Percentiles rank a stretch among this genome's conserved stretches.
phyloP scores from a whole-genome alignment of 225 moss, liverwort and hornwort species.

The Antitrichia curtipendula region DNA sequence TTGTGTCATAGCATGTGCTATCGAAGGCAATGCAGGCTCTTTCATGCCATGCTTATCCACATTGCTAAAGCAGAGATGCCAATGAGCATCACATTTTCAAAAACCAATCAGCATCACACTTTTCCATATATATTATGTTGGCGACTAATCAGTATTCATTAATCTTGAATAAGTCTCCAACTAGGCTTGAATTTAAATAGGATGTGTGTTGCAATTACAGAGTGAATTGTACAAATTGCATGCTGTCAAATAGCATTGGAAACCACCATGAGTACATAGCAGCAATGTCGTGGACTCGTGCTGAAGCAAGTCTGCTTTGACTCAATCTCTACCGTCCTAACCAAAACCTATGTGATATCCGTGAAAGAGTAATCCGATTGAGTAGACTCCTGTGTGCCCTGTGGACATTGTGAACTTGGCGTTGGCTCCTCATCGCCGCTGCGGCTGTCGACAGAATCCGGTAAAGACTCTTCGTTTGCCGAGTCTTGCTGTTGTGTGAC shows the following conservation, averaged over 20 bases:
- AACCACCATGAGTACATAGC: background rate
- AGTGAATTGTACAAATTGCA: background rate
- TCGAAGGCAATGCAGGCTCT: background rate
- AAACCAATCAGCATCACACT: background rate
- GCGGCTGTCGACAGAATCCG: background rate
- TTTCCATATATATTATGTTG: background rate
- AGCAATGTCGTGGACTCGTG: accelerated
- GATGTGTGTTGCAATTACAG: no score
- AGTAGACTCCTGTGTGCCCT: background rate
- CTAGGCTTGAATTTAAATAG: no score
- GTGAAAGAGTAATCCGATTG: background rate
- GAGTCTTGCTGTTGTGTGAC: background rate
- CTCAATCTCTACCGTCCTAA: background rate
- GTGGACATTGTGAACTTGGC: background rate
- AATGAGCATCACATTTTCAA: no score
- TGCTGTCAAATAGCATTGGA: background rate
- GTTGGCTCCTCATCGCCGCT: background rate
- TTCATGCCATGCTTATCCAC: background rate
- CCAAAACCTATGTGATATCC: background rate
- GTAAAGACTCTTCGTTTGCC: background rate
- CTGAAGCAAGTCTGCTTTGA: background rate
- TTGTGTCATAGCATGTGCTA: background rate
- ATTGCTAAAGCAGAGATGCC: no score
- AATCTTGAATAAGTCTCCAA: background rate
- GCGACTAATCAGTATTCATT: background rate